Evolutionary conservation across 495 filamentous ascomycete genomes (phyloP).

Genomic region (Neurospora africana): DNA sequence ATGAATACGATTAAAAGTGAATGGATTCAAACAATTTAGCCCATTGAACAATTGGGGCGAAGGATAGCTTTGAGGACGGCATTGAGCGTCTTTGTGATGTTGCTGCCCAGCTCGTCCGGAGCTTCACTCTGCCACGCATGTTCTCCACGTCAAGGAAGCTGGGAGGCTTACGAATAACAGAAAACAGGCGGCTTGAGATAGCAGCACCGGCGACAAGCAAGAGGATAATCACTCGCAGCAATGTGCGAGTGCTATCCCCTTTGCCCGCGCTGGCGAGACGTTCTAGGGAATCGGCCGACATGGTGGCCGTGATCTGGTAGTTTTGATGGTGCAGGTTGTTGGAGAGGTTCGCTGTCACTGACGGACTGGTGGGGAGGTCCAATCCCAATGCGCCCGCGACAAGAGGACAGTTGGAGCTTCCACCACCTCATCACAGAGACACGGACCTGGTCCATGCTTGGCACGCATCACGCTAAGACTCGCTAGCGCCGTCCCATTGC

Average conservation of each 20-base stretch:
- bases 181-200: slow-evolving; percentile 90
- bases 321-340: slow-evolving; percentile 14
- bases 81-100: not conserved
- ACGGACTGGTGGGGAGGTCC: not conserved
- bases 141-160: slow-evolving; percentile 1
- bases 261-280: slow-evolving; percentile 33
- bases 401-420: slow-evolving; percentile 37
- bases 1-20: not conserved
- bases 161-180: slow-evolving; percentile 75
- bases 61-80: not conserved
- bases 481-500: slow-evolving; percentile 3
- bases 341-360: slow-evolving; percentile 7
- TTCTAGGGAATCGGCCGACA: slow-evolving; percentile 28
- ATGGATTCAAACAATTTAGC: not conserved
- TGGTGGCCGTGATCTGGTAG: slow-evolving; percentile 21
- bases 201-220: slow-evolving; percentile 85
- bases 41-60: not conserved
- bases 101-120: not conserved
- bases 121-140: not conserved
- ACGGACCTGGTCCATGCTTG: slow-evolving; percentile 11
- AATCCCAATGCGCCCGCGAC: not conserved
- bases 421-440: slow-evolving; percentile 5
- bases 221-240: slow-evolving; percentile 88
- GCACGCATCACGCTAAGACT: slow-evolving; percentile 11
- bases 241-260: slow-evolving; percentile 62